A percentile compares a stretch with the other conserved stretches of the same genome.
Conservation (phyloP, 495 filamentous ascomycete genomes). For the Penicillium antarcticum region DNA sequence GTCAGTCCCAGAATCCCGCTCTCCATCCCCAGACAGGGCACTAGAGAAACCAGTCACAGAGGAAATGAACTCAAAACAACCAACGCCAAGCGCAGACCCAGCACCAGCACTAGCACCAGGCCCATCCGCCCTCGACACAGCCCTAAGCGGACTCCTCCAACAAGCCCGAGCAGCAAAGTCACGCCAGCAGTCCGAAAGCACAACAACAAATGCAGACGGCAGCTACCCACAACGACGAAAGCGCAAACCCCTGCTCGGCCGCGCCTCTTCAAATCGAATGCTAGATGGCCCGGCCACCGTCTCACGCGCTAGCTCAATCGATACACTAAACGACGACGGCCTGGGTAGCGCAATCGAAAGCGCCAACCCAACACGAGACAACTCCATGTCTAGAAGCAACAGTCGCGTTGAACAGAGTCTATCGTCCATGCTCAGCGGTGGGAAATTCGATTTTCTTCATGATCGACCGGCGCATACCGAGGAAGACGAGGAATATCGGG, state of each 20-base stretch:
- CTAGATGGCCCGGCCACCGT: slow-evolving; percentile 14
- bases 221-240: slow-evolving; percentile 18
- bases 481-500: slow-evolving; percentile 34
- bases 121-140: slow-evolving; percentile 34
- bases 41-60: slow-evolving; percentile 4
- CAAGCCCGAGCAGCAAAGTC: slow-evolving; percentile 41
- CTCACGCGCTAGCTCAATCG: slow-evolving; percentile 52
- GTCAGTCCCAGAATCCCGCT: slow-evolving; percentile 27
- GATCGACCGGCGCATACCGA: slow-evolving; percentile 19
- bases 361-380: slow-evolving; percentile 26
- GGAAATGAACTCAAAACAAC: slow-evolving; percentile 12
- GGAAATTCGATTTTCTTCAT: slow-evolving; percentile 30
- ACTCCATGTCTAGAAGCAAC: slow-evolving; percentile 21
- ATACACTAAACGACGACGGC: slow-evolving; percentile 54
- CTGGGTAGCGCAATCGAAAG: slow-evolving; percentile 44
- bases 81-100: slow-evolving; percentile 11
- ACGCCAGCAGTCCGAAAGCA: slow-evolving; percentile 17
- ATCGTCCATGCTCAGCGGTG: slow-evolving; percentile 32
- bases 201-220: slow-evolving; percentile 12
- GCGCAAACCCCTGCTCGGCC: slow-evolving; percentile 47
- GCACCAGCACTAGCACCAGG: slow-evolving; percentile 9
- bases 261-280: slow-evolving; percentile 35
- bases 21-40: slow-evolving; percentile 18
- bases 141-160: slow-evolving; percentile 38
- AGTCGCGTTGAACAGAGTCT: slow-evolving; percentile 28